Conservation (phyloP, 441 rosid genomes). For the Adansonia gregorii region DNA sequence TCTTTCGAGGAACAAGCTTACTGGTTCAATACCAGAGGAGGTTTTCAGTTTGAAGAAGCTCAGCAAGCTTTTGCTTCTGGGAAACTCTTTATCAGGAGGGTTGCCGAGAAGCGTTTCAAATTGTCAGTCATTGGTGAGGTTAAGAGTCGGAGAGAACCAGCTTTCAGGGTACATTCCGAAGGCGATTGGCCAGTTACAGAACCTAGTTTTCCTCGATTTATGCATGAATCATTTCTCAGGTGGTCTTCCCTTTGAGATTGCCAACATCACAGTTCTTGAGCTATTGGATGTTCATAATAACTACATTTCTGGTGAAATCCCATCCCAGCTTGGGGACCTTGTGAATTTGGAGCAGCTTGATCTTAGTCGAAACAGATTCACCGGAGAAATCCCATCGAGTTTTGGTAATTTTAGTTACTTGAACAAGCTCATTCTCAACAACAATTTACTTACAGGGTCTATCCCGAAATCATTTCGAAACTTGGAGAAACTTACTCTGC, state of each 20-base stretch:
- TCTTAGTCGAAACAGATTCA: constrained; percentile 84
- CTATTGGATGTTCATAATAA: constrained; percentile 83
- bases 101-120: constrained; percentile 63
- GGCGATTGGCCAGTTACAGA: constrained; percentile 84
- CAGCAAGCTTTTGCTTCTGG: constrained; percentile 89
- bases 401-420: constrained; percentile 89
- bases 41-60: constrained; percentile 77
- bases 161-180: constrained; percentile 82
- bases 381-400: constrained; percentile 68
- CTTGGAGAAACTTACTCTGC: constrained; percentile 76
- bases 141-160: constrained; percentile 90
- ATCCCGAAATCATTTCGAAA: constrained; percentile 65
- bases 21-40: constrained; percentile 81
- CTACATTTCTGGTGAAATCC: constrained; percentile 75
- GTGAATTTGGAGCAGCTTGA: constrained; percentile 96
- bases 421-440: constrained; percentile 89
- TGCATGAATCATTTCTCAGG: constrained; percentile 90
- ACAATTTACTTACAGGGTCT: constrained; percentile 70
- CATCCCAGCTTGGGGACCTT: constrained; percentile 74
- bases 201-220: constrained; percentile 88
- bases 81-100: constrained; percentile 77
- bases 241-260: constrained; percentile 68
- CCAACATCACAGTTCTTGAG: constrained; percentile 82
- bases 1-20: constrained; percentile 85
- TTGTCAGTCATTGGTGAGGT: constrained; percentile 83